These are phyloP conservation scores for Suhomyces coccinellae DNA, from an alignment of 1,139 yeast species.

Conservation along the genomic window DNA sequence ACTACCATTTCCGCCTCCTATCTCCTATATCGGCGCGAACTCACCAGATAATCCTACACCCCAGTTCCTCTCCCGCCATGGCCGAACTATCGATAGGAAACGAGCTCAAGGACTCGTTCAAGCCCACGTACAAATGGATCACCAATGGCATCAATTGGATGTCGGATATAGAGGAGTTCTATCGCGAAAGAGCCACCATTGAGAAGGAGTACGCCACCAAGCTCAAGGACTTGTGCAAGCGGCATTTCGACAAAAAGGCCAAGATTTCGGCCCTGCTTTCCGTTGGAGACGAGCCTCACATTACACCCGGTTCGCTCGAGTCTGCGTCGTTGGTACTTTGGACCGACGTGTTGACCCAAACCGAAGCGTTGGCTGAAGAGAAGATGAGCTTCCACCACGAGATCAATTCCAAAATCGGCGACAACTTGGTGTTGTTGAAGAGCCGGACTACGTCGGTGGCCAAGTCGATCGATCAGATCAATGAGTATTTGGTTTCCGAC, in stretches of 20 bases:
- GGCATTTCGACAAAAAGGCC: slow-evolving; percentile 77
- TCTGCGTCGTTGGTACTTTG: slow-evolving; percentile 92
- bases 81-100: slow-evolving; percentile 50
- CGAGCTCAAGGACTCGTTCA: slow-evolving; percentile 77
- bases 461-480: slow-evolving; percentile 56
- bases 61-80: slow-evolving; percentile 1
- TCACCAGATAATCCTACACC: neutral
- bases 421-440: slow-evolving; percentile 58
- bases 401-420: slow-evolving; percentile 59
- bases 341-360: slow-evolving; percentile 84
- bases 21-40: slow-evolving; percentile 2
- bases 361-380: slow-evolving; percentile 78
- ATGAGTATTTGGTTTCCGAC: slow-evolving; percentile 57
- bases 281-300: slow-evolving; percentile 88
- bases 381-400: slow-evolving; percentile 62
- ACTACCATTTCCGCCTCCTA: slow-evolving; percentile 5
- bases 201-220: slow-evolving; percentile 82
- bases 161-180: slow-evolving; percentile 76
- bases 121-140: slow-evolving; percentile 76
- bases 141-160: slow-evolving; percentile 73
- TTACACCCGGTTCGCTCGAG: slow-evolving; percentile 95
- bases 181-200: slow-evolving; percentile 74
- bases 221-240: slow-evolving; percentile 62
- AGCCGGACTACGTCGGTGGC: slow-evolving; percentile 55
- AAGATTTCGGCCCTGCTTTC: slow-evolving; percentile 64